A percentile compares a stretch with the other conserved stretches of the same genome.
phyloP scores from a whole-genome alignment of 768 basidiomycete species.

The Trametes villosa region DNA sequence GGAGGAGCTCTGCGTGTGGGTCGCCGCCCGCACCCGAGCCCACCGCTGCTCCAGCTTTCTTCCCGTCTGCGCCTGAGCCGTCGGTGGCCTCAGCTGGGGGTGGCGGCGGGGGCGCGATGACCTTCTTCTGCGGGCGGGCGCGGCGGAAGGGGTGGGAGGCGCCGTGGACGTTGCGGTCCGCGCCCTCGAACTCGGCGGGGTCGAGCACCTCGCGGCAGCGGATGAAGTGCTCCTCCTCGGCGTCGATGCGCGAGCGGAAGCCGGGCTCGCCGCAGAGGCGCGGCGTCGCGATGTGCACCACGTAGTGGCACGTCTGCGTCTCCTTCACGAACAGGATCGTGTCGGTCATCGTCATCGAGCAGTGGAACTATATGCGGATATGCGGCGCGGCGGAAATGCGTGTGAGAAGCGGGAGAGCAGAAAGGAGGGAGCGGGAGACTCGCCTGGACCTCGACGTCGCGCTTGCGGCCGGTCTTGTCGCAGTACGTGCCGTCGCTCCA shows the following conservation, averaged over 20 bases:
- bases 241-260: constrained; percentile 77
- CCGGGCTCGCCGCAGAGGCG: constrained; percentile 92
- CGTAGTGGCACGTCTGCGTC: constrained; percentile 91
- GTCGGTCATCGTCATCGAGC: constrained; percentile 93
- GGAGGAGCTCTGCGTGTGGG: constrained; percentile 20
- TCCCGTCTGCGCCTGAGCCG: background rate
- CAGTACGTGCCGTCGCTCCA: constrained; percentile 93
- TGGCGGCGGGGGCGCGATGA: constrained; percentile 45
- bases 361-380: constrained; percentile 72
- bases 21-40: constrained; percentile 1
- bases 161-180: constrained; percentile 45
- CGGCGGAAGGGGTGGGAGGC: constrained; percentile 60
- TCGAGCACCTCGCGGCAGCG: constrained; percentile 78
- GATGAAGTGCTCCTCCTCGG: constrained; percentile 68
- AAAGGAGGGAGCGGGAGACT: constrained; percentile 31
- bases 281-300: constrained; percentile 93
- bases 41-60: background rate
- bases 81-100: constrained; percentile 2
- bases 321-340: constrained; percentile 91
- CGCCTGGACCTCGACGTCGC: constrained; percentile 96
- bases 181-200: constrained; percentile 27
- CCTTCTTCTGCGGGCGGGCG: constrained; percentile 49
- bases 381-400: constrained; percentile 14
- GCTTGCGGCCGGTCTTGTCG: constrained; percentile 85
- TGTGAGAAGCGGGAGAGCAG: constrained; percentile 3